Base-by-base conservation (phyloP, 2,329 filamentous ascomycete species). In the Sphaerulina musiva region DNA sequence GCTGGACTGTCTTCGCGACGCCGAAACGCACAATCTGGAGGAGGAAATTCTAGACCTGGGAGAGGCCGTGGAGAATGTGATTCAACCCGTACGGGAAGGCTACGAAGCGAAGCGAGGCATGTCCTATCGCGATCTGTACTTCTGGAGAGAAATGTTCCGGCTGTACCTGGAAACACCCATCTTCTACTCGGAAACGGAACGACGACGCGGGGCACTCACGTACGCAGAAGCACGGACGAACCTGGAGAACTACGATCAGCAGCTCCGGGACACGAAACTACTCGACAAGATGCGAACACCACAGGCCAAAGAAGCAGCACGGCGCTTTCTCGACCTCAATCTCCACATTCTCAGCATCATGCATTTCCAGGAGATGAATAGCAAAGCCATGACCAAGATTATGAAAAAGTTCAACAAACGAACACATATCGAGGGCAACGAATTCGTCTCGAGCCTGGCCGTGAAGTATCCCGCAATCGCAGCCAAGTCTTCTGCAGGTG, bases 371-470 rank as follows among this genome's bases (percentile, higher is more conserved):
- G 89, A 93, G 66, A 83, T 95, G 60, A 95, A 95, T 64, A 81
- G 82, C 60, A 80, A 80, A 31, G 89, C 89, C 1, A 82, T 93
- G 64, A 76, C 75, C 34, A 95, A 95, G 70, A 95, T 95, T 48
- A 72, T 95, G 50, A 95, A 95, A 70, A 95, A 90, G 83, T 95
- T 95, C 67, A 87, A 93, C 71, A 95, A 95, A 71, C 81, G 83
- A 55, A 95, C 89, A 1, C 82, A 85, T 0, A 75, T 95, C 17
- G 83, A 85, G 26, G 83, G 62, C 9, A 56, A 66, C 26, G 36
- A 56, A 6, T 68, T 68, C 48, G 51, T 66, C 40, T 57, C 57
- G 2, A 60, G 55, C 10, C 56, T 69, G 11, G 52, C 60, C 23
- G 52, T 56, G 46, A 61, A 61, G 20, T 66, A 67, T 48, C 66